Evolutionary conservation across 257 asterid species (phyloP).

Genomic region (Nicotiana tabacum): DNA sequence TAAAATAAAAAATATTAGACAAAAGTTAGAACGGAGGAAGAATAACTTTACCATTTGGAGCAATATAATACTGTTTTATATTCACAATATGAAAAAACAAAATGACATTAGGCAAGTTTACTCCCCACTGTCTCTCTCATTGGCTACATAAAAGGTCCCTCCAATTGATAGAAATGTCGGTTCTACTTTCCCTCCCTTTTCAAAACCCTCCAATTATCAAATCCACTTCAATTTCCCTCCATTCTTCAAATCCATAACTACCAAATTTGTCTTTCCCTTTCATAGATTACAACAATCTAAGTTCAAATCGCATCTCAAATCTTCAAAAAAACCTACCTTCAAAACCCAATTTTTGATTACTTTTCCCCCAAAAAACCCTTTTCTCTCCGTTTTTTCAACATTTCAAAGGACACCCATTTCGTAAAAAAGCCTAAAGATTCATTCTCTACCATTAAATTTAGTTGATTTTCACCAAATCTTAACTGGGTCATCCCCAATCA

Average conservation of each 20-base stretch:
- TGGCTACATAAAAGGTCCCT: no score
- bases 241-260: background rate
- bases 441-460: constrained; percentile 18
- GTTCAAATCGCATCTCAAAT: constrained; percentile 15
- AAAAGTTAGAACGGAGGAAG: no score
- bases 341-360: background rate
- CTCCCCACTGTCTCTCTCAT: no score
- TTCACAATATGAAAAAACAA: no score
- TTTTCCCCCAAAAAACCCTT: constrained; percentile 5
- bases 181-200: constrained; percentile 24
- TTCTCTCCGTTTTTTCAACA: constrained; percentile 25
- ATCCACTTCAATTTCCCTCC: background rate
- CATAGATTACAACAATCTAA: background rate
- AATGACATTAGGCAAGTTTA: no score
- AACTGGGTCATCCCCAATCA: no score
- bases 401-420: background rate
- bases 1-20: no score
- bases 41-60: no score
- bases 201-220: constrained; percentile 19
- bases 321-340: background rate
- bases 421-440: background rate
- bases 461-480: background rate
- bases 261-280: background rate
- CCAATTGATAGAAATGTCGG: background rate
- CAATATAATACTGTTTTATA: no score